Evolutionary conservation across 2,329 filamentous ascomycete species (phyloP), one percentile per base, ranked within the genome.

Genomic region (Sporothrix brunneoviolacea): DNA sequence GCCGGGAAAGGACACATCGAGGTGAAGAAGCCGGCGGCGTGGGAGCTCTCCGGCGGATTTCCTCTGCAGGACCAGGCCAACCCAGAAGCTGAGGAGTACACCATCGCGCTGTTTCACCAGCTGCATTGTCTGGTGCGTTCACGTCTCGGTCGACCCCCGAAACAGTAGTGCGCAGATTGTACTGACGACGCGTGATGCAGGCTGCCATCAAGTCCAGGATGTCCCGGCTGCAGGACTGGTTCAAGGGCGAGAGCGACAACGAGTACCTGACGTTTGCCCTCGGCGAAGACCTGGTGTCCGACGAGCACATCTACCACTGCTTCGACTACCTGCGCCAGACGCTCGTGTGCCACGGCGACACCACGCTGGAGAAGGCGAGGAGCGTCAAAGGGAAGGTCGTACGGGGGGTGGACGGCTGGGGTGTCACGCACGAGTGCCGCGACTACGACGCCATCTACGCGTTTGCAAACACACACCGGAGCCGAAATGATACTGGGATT

Each of bases 251-350:
- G 36, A 55, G 36, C 48, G 56, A 58, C 28, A 56, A 58, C 39
- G 54, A 58, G 37, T 58, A 58, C 45, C 39, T 58, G 3, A 39
- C n/a, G 8, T 58, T 56, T 30, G 54, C 52, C 12, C 39, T 58
- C 15, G 42, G 49, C 24, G 48, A 58, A 12, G 50, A 55, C 33
- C 48, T 52, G 12, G 44, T 58, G 12, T 21, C 50, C 15, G 54
- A 53, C 28, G 28, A 55, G 6, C 57, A 59, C 36, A 52, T 59
- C 16, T 54, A 55, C 40, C 57, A 59, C 49, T 59, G 57, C 36
- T 55, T 59, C 35, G 57, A 59, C 24, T 59, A 59, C 27, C 35
- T 59, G 16, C 50, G 57, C 1, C 57, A 59, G 38, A 37, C 50
- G 6, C 55, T 59, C 40, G 43, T 56, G 36, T 59, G 57, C 38